Base-by-base conservation (phyloP, 805 yeast genomes). In the Teunomyces gatunensis region DNA sequence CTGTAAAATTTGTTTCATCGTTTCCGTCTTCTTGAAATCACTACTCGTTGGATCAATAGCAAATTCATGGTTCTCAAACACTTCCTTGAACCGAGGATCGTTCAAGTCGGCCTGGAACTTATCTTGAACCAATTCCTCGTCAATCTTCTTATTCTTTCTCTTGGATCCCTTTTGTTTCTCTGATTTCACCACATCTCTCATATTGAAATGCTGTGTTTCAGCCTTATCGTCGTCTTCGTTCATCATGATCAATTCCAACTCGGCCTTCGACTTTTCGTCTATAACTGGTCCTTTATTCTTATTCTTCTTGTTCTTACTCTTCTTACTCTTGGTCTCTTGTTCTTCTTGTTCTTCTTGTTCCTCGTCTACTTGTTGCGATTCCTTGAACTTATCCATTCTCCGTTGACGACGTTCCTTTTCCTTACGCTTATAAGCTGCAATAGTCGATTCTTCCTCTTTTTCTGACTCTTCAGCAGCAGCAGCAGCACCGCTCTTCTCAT, bases 1-100 rank as follows among this genome's bases (percentile, higher is more conserved):
- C 39, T 80, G 75, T 71, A 94, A 68, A 47, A 94, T 79, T 64
- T 84, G 77, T 61, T 85, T 84, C 96, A 92, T 91, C 21, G 94
- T 89, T 13, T 81, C 72, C 1, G 98, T 91, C 67, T 85, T 82
- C 71, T 87, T 90, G 75, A 80, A 92, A 63, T 89, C 96, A n/a
- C 95, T 87, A 60, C 78, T 83, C 17, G 95, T 84, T 18, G 97
- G 96, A 67, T 95, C 99, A 62, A 95, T 90, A 10, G 97, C 97
- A 68, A 82, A 94, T 52, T 86, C 94, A 53, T 88, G 96, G 52
- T 82, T 84, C 58, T 89, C 89, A 60, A 85, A 89, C 53, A 90
- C 74, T 54, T 86, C 95, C 41, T 77, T 77, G 74, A 94, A 94
- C 70, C 99, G 84, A 12, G 86, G 83, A 74, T 94, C 99, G 36